Conservation (phyloP, 495 filamentous ascomycete genomes). For the Thozetella sp. region DNA sequence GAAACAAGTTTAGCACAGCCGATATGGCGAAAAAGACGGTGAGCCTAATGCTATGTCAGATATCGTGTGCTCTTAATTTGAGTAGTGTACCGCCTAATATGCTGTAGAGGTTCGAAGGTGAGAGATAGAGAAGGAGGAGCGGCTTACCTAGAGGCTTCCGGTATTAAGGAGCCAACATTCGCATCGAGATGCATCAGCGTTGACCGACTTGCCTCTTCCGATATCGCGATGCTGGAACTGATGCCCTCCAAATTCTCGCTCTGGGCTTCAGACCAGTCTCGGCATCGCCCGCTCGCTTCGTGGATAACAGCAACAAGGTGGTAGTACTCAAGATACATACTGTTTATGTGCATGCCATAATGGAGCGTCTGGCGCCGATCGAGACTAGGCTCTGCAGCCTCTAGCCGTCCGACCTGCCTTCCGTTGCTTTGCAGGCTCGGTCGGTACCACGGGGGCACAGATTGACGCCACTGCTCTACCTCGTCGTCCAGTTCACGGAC, state of each 20-base stretch:
- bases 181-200: not conserved
- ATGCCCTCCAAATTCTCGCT: not conserved
- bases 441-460: not conserved
- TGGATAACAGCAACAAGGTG: not conserved
- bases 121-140: no score
- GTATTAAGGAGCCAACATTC: not conserved
- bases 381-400: not conserved
- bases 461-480: not conserved
- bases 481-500: constrained; percentile 1
- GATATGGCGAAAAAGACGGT: no score
- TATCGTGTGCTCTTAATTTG: no score
- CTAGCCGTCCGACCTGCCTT: not conserved
- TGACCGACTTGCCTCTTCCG: not conserved
- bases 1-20: no score
- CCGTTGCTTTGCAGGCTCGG: not conserved
- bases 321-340: not conserved
- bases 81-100: no score
- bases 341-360: not conserved
- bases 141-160: not conserved
- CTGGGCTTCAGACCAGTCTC: not conserved
- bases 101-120: no score
- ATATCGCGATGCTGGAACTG: constrained; percentile 4
- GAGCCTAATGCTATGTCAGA: no score
- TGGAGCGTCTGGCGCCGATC: not conserved
- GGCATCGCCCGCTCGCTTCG: not conserved